Evolutionary conservation across 1,284 basidiomycete genomes (phyloP), one percentile per base, ranked within the genome.

Genomic region (Rhizoctonia solani): DNA sequence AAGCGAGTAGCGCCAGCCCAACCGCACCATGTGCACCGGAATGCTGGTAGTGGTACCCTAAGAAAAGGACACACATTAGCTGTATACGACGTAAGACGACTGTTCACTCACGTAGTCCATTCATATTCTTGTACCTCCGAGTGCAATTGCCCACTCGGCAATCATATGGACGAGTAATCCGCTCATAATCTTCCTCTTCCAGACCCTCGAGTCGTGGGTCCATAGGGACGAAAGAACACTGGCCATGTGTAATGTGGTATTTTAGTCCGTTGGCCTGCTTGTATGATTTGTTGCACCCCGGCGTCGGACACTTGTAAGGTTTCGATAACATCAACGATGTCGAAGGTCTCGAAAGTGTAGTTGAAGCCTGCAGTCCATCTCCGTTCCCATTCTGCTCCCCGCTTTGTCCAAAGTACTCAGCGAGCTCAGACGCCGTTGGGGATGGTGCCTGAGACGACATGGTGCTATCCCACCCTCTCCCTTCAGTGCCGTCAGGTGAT

Each of bases 91-190:
- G 29, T 14, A 63, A 39, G 14, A 67, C 32, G 11, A 11, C 41
- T 30, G 34, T 55, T 19, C 1, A 79, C 82, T 73, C 72, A 83
- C 84, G 80, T 69, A 97, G 79, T 0, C 95, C 94, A 77, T 97
- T 97, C 94, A 97, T 95, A 76, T 98, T 98, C 84, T 98, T 95
- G 81, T 98, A 99, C 73, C 96, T 80, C 76, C 97, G 86, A 74
- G 87, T 88, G 76, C 96, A 99, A 32, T 74, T 75, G 50, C 77
- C 78, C 39, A 70, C 71, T 54, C 68, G 65, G 66, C 72, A 72
- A 30, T 69, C 69, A 44, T 71, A 96, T 2, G 93, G 93, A 65
- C 92, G 80, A 0, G 92, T 91, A 77, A 93, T 92, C 68, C 86
- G 83, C 74, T 93, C 87, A 8, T 92, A 87, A 73, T 93, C 86